These are phyloP conservation scores for Hypoxylon rubiginosum DNA, from an alignment of 2,329 filamentous ascomycete genomes.

Conservation along the genomic window DNA sequence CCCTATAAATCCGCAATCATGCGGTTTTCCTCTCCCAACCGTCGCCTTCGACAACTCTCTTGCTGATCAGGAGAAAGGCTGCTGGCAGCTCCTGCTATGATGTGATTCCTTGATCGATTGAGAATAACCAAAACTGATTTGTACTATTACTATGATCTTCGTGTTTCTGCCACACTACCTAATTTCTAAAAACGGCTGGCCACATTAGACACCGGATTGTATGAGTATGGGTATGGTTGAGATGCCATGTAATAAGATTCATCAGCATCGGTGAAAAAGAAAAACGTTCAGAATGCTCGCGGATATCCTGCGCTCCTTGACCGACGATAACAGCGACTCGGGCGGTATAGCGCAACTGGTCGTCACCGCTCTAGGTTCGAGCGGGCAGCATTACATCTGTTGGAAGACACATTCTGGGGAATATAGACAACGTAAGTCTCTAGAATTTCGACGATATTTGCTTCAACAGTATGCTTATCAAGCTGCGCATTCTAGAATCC, in stretches of 20 bases:
- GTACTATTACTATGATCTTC: constrained; percentile 31
- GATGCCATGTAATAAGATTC: constrained; percentile 26
- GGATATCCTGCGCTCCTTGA: constrained; percentile 45
- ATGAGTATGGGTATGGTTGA: constrained; percentile 11
- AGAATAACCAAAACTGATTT: constrained; percentile 18
- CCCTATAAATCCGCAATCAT: constrained; percentile 41
- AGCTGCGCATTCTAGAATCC: constrained; percentile 37
- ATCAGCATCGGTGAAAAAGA: constrained; percentile 12
- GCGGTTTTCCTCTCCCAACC: constrained; percentile 23
- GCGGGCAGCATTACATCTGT: constrained; percentile 51
- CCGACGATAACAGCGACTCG: constrained; percentile 42
- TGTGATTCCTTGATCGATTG: neutral
- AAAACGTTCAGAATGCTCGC: constrained; percentile 44
- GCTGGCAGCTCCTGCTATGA: constrained; percentile 28
- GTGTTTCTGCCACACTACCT: constrained; percentile 13
- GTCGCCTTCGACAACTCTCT: constrained; percentile 12
- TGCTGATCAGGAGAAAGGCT: constrained; percentile 28
- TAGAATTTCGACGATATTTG: neutral
- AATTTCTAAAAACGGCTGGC: constrained; percentile 29
- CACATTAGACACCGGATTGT: constrained; percentile 2
- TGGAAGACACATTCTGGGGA: constrained; percentile 50
- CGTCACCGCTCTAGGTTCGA: constrained; percentile 51
- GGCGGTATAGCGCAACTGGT: constrained; percentile 50
- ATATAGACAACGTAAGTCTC: constrained; percentile 48
- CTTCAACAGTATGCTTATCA: neutral